Base-by-base conservation (phyloP, 2,329 filamentous ascomycete genomes). In the Exutisphaerella laricina region DNA sequence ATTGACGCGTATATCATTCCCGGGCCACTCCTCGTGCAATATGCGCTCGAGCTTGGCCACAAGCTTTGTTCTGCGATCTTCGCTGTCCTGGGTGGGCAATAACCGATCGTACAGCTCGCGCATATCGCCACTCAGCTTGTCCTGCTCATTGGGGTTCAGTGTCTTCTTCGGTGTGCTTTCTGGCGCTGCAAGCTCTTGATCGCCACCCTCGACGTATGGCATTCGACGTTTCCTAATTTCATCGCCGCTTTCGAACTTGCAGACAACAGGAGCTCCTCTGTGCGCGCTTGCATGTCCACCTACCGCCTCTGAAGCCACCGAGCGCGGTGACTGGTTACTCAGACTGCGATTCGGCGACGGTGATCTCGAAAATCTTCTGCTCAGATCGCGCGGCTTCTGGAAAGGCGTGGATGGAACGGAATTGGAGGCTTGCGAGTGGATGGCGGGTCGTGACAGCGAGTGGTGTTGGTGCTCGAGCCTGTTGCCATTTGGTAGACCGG, bases 361-460 rank as follows among this genome's bases (percentile, higher is more conserved):
- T 22, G 81, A 82, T 59, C 79, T 78, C 35, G 88, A 92, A 61
- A 81, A 80, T 58, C 85, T 85, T 2, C 84, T 84, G 26, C 17
- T 31, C 59, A 92, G 84, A 58, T 89, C 83, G 46, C 88, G 81
- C 53, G 88, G 80, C 66, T 86, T 84, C 64, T 96, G 89, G 60
- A 90, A 86, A 6, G 90, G 92, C 3, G 90, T 97, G 1, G 90
- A 94, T 1, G 90, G 90, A 36, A 96, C 86, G 6, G 90, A 97
- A 62, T 77, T 94, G 17, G 90, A 94, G 61, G 94, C 79, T 39
- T 80, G 79, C 17, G 58, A 54, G 20, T 57, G 45, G 17, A 59
- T 41, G 22, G 35, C 44, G 9, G 46, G 47, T n/a, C 52, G 54
- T 32, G 59, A 52, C 41, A 57, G 53, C 34, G 53, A 38, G 31